phyloP scores from a whole-genome alignment of 148 eudicot genomes.

The Camellia sinensis region DNA sequence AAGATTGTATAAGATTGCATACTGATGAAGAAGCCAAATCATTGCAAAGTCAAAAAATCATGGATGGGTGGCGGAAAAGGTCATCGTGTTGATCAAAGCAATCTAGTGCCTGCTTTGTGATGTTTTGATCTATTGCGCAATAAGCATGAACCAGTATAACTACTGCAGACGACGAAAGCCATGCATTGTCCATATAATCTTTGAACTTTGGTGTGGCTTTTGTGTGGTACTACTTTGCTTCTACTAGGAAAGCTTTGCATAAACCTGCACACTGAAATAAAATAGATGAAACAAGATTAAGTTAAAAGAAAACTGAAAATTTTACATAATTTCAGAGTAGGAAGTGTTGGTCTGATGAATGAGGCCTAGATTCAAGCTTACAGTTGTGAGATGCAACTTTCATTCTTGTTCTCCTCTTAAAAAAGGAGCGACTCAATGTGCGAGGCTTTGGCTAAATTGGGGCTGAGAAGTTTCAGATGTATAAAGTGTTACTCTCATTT shows the following conservation, averaged over 20 bases:
- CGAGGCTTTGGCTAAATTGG: too few relatives aligned
- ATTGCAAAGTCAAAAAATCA: conserved; percentile 23
- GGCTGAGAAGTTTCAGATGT: too few relatives aligned
- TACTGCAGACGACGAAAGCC: neutral
- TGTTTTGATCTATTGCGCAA: neutral
- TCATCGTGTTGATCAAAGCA: neutral
- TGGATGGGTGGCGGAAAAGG: conserved; percentile 6
- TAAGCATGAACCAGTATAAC: neutral
- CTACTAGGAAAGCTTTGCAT: neutral
- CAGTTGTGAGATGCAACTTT: too few relatives aligned
- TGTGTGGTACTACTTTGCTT: neutral
- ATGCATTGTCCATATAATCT: neutral
- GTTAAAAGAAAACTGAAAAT: too few relatives aligned
- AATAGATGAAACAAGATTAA: too few relatives aligned
- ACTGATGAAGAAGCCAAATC: conserved; percentile 7
- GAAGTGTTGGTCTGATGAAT: too few relatives aligned
- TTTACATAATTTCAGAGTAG: too few relatives aligned
- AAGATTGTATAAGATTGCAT: neutral
- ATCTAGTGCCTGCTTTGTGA: neutral
- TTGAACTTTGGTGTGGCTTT: neutral
- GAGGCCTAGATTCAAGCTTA: too few relatives aligned
- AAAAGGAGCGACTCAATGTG: too few relatives aligned
- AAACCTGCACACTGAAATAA: conserved; percentile 21
- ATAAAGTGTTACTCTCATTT: too few relatives aligned
- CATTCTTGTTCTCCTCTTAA: too few relatives aligned